Base-by-base conservation (phyloP, 2,329 filamentous ascomycete species). In the Botryosphaeria agaves region DNA sequence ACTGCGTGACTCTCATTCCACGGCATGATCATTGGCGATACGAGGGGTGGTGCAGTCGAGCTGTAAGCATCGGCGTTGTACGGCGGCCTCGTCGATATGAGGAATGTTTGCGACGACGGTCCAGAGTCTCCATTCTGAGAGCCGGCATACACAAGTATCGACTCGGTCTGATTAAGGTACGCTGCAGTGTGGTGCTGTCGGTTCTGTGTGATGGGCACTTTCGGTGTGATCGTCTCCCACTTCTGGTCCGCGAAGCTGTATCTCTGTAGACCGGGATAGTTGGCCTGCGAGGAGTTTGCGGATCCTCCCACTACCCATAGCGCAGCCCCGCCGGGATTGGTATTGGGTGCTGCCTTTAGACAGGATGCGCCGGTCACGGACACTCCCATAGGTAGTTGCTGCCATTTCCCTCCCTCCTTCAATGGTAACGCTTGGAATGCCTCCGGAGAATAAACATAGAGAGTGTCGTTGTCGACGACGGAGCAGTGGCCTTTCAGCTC, bases 271-370 rank as follows among this genome's bases (percentile, higher is more conserved):
- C 87, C 87, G 7, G 69, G 57, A 47, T 89, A 91, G 29, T 59
- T 56, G 0, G 56, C 47, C 11, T 62, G 55, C 34, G 63, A 59
- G 25, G 51, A 43, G 34, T 60, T 56, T n/a, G 62, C 67, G 29
- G 51, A 46, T 32, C 87, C 87, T 41, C 87, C 87, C 21, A 95
- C 72, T 28, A 94, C 66, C 47, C 77, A 93, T 18, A 94, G 63
- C 16, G 67, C 77, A 4, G 76, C 64, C 30, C 68, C 56, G 24
- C 61, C 57, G 12, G 63, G 48, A 38, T 78, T 64, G 14, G 64
- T 64, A 14, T 57, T 52, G 6, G 75, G 64, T 15, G 64, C 68
- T 21, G 73, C 74, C 32, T 73, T 74, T 14, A 92, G 77, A 53
- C 87, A 95, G 5, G 72, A 71, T 24, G 69, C 81, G 27, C 79